Base-by-base conservation (phyloP, 768 basidiomycete species). In the Tricholoma flavovirens region DNA sequence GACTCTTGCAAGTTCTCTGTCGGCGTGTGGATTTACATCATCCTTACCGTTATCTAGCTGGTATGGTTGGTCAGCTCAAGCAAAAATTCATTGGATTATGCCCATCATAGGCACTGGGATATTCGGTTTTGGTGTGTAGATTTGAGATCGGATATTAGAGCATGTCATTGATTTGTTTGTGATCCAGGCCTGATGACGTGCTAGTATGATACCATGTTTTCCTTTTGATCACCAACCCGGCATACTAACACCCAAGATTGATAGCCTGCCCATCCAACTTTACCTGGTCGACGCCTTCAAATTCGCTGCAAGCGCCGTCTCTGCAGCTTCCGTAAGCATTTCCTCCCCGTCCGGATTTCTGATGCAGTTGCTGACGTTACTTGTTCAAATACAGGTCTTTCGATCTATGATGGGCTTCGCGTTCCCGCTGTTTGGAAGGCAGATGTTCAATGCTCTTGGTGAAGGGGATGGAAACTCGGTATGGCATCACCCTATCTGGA, bases 21-120 rank as follows among this genome's bases (percentile, higher is more conserved):
- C 38, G 56, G 22, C 5, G n/a, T 52, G 75, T 17, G 4, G 45
- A 15, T 5, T 17, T 6, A 3, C 26, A 52, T 52, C 15, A 22
- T 26, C 21, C 43, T 33, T 30, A 29, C 29, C 17, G 17, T 29
- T n/a, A 8, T 21, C 30, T 51, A 79, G 77, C 62, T 88, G 88
- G 88, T 90, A 88, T 63, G 88, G 88, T 14, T 90, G 88, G 88
- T 86, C 87, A n/a, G 88, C 87, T 4, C 73, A 86, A 55, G 80
- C 81, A 0, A 69, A 69, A 48, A 59, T 82, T 0, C 86, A 89
- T 62, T 89, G 86, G 87, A 86, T 89, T 36, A 84, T 89, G 83
- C 88, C 88, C 19, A 86, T 89, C 58, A 72, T 78, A 51, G 84
- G 83, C 4, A 76, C 86, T 2, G 76, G 74, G 4, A 80, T 85